Evolutionary conservation across 257 asterid genomes (phyloP).

Genomic region (Solanum lycopersicoides): DNA sequence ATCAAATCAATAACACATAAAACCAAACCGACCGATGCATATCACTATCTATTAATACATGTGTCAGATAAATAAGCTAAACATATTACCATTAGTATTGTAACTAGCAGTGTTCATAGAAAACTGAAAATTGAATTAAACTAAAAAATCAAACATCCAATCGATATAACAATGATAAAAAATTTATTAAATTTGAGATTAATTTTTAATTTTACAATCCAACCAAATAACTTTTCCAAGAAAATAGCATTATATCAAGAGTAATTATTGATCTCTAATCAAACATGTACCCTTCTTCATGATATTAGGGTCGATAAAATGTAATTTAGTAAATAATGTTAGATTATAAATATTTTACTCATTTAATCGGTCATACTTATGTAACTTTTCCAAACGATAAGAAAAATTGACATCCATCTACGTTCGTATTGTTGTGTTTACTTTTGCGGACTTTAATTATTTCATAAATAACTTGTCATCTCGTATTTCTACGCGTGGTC

Average conservation of each 20-base stretch:
- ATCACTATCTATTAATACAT: neutral
- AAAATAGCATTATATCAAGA: neutral
- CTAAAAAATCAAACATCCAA: neutral
- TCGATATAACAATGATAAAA: too few relatives aligned
- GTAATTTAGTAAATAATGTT: neutral
- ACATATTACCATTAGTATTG: neutral
- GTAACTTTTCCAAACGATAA: neutral
- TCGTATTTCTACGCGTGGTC: too few relatives aligned
- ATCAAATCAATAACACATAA: too few relatives aligned
- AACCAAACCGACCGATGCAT: too few relatives aligned
- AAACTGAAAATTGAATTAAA: too few relatives aligned
- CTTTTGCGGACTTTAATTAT: too few relatives aligned
- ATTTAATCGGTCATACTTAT: too few relatives aligned
- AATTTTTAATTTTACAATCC: neutral
- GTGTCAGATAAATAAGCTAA: too few relatives aligned
- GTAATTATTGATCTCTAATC: neutral
- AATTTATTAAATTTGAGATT: too few relatives aligned
- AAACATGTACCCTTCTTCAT: neutral
- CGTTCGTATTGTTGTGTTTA: accelerated
- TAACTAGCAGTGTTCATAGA: neutral
- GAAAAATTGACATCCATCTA: neutral
- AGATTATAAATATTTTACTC: neutral
- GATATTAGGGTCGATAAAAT: neutral
- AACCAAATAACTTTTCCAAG: neutral
- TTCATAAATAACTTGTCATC: too few relatives aligned